Conservation (phyloP, 2,329 filamentous ascomycete species). For the Paecilomyces variotii region DNA sequence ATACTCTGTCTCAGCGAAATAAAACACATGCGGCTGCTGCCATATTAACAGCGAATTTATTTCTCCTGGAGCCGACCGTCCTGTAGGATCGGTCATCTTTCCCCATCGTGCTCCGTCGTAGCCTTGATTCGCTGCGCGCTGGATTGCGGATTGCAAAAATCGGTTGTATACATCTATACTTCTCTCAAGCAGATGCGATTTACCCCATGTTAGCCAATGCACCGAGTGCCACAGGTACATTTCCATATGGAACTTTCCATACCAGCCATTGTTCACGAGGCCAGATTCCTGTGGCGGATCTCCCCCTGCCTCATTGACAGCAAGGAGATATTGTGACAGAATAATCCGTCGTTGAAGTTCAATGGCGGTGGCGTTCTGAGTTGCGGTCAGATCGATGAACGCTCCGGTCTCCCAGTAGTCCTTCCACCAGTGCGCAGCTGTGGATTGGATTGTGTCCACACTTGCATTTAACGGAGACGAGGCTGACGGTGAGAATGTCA, state of each 20-base stretch:
- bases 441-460: constrained; percentile 18
- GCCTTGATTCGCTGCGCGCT: constrained; percentile 28
- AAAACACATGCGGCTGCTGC: constrained; percentile 56
- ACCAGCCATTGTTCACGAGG: constrained; percentile 49
- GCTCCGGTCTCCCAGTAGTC: constrained; percentile 45
- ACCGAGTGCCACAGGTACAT: constrained; percentile 49
- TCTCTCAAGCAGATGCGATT: constrained; percentile 38
- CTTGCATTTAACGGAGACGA: constrained; percentile 10
- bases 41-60: constrained; percentile 56
- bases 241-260: constrained; percentile 50
- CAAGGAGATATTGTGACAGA: constrained; percentile 46
- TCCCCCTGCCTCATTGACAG: constrained; percentile 44
- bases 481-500: constrained; percentile 23
- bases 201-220: constrained; percentile 46
- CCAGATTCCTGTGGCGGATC: constrained; percentile 43
- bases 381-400: constrained; percentile 44
- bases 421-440: constrained; percentile 40
- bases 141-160: constrained; percentile 35
- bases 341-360: constrained; percentile 48
- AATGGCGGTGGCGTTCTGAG: constrained; percentile 33
- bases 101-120: constrained; percentile 41
- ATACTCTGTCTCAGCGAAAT: constrained; percentile 52
- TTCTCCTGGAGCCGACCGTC: constrained; percentile 49
- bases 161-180: constrained; percentile 42
- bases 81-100: constrained; percentile 52